Percentiles rank a stretch among this genome's conserved stretches.
Conservation (phyloP, 106 monocot genomes). For the Dioscorea alata region DNA sequence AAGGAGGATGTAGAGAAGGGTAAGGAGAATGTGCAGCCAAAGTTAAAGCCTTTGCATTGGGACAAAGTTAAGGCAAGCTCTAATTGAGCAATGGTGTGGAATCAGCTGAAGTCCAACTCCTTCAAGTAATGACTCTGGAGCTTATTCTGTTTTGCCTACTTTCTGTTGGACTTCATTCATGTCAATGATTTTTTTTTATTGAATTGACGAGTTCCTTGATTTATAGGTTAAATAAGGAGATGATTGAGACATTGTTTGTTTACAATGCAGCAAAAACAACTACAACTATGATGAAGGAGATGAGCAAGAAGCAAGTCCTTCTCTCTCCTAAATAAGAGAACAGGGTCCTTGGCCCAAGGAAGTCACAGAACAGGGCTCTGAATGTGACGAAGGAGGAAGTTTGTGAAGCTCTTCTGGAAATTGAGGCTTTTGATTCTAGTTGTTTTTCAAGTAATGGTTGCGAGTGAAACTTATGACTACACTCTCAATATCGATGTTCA, state of each 20-base stretch:
- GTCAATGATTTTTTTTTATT: background rate
- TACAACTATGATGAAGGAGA: conserved; percentile 14
- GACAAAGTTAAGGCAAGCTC: conserved; percentile 98
- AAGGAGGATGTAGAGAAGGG: conserved; percentile 8
- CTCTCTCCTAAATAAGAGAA: conserved; percentile 37
- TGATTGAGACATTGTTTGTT: conserved; percentile 90
- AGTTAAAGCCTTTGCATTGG: conserved; percentile 95
- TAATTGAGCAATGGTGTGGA: conserved; percentile 82
- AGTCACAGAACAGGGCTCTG: conserved; percentile 83
- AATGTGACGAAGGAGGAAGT: conserved; percentile 98
- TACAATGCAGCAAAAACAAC: conserved; percentile 31
- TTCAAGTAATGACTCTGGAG: conserved; percentile 55
- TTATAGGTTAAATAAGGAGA: conserved; percentile 86
- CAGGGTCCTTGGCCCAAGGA: conserved; percentile 72
- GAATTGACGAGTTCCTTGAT: background rate
- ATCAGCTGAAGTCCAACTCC: conserved; percentile 87
- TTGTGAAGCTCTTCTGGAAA: conserved; percentile 84
- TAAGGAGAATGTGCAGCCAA: conserved; percentile 39
- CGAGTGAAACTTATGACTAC: no score
- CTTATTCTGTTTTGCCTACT: background rate
- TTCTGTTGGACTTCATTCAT: background rate
- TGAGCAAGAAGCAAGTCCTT: conserved; percentile 13
- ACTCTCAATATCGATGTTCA: no score
- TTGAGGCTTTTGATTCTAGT: conserved; percentile 25
- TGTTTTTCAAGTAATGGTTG: no score